phyloP scores from a whole-genome alignment of 83 land plant species.

The Picea abies region DNA sequence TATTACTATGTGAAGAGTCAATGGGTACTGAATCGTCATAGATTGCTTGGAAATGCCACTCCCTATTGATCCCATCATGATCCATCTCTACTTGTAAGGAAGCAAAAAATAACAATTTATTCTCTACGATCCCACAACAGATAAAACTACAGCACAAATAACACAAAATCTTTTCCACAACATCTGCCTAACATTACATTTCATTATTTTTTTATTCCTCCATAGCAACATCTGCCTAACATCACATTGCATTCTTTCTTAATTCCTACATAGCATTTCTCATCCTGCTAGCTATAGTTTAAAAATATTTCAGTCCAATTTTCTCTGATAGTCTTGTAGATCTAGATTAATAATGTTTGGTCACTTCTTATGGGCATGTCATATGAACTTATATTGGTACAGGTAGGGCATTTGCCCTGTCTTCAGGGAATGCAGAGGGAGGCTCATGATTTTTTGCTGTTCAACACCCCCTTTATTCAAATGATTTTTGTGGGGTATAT shows the following conservation, averaged over 20 bases:
- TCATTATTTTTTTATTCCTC: background rate
- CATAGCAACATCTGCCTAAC: too few relatives aligned
- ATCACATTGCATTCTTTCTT: background rate
- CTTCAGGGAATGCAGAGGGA: too few relatives aligned
- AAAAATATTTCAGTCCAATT: background rate
- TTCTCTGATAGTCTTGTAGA: background rate
- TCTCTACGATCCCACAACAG: background rate
- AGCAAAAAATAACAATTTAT: background rate
- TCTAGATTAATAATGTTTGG: background rate
- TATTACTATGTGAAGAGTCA: too few relatives aligned
- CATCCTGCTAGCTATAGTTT: background rate
- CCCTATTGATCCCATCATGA: background rate
- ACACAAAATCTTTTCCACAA: background rate
- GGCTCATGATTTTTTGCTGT: too few relatives aligned
- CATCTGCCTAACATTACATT: too few relatives aligned
- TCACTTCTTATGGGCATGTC: background rate
- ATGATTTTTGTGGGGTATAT: too few relatives aligned
- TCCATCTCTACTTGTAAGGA: background rate
- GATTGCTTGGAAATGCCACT: too few relatives aligned
- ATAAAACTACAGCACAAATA: too few relatives aligned
- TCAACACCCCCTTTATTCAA: too few relatives aligned
- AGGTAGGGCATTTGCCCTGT: too few relatives aligned
- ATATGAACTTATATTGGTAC: too few relatives aligned
- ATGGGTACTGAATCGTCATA: too few relatives aligned
- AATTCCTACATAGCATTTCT: background rate